Percentiles rank a stretch among this genome's conserved stretches.
phyloP scores from a whole-genome alignment of 2,329 filamentous ascomycete genomes.

The Sporothrix luriei region DNA sequence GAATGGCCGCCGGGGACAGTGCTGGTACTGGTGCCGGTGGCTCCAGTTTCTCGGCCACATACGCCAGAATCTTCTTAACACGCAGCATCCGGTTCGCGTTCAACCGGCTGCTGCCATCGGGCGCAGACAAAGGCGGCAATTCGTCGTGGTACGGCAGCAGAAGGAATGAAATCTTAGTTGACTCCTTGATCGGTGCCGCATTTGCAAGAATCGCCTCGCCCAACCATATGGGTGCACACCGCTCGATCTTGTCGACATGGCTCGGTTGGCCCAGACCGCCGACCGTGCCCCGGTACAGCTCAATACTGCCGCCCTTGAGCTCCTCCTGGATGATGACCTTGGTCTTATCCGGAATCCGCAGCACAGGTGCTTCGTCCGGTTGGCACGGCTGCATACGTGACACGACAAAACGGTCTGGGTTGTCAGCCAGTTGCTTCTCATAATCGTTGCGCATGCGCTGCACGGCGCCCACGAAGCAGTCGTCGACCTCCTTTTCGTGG shows the following conservation, averaged over 20 bases:
- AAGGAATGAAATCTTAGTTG: conserved; percentile 93
- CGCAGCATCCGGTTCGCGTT: conserved; percentile 97
- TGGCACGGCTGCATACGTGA: conserved; percentile 69
- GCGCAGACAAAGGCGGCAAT: conserved; percentile 71
- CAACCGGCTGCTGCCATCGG: conserved; percentile 83
- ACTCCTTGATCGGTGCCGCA: conserved; percentile 80
- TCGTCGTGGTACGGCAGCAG: conserved; percentile 77
- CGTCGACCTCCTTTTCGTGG: conserved; percentile 73
- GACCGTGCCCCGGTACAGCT: conserved; percentile 89
- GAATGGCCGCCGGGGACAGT: background rate
- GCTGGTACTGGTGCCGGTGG: background rate
- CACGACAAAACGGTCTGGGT: conserved; percentile 58
- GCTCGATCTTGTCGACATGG: conserved; percentile 82
- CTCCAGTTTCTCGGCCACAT: conserved; percentile 90
- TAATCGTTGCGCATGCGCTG: conserved; percentile 75
- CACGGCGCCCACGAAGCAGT: conserved; percentile 71
- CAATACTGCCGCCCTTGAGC: conserved; percentile 69
- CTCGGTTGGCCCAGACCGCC: conserved; percentile 64
- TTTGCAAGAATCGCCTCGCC: conserved; percentile 86
- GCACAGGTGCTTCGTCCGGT: conserved; percentile 72
- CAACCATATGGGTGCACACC: conserved; percentile 86
- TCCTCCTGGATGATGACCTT: conserved; percentile 72
- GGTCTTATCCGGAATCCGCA: conserved; percentile 67
- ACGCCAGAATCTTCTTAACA: conserved; percentile 89
- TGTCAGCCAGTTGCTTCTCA: conserved; percentile 64